Base-by-base conservation (phyloP, 2,329 filamentous ascomycete genomes). In the Claviceps maximensis region DNA sequence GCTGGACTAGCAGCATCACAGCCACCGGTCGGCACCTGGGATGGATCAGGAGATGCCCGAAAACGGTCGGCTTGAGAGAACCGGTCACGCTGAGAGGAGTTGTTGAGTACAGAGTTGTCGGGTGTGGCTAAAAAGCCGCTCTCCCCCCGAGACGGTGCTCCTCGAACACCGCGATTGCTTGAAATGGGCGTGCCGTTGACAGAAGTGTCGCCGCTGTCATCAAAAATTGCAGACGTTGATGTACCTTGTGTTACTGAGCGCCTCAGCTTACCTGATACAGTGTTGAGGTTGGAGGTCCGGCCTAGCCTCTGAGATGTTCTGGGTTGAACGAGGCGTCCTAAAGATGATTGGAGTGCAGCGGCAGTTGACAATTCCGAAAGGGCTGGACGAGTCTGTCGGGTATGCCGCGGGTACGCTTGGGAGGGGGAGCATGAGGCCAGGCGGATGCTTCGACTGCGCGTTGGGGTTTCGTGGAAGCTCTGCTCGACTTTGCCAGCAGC, bases 101-200 rank as follows among this genome's bases (percentile, higher is more conserved):
- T 59, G 12, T 61, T 58, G 4, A 74, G 55, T 53, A 80, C 78
- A 12, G 78, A 76, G 12, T 74, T 71, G 58, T 82, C 79, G n/a
- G 80, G 80, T 0, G 80, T 83, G 15, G 76, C 75, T 21, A 79
- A 70, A 57, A 75, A 63, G 55, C 63, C 63, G 6, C 65, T 61
- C 8, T 57, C 53, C 6, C 57, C 59, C 49, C 64, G 59, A 1
- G 56, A 55, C 0, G 56, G 53, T 52, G 62, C 57, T 29, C 67
- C 65, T 19, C 53, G 48, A 10, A 51, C n/a, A 44, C 61, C 60
- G 12, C 59, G 63, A 42, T 62, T 62, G 51, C 41, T 27, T 29
- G 25, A 40, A 23, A 48, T 25, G n/a, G 44, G 44, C n/a, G 31
- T 49, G 50, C 40, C 50, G 29, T 23, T 45, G 15, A 41, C 25